Conservation (phyloP, 139 green algal species). For the Volvox africanus region DNA sequence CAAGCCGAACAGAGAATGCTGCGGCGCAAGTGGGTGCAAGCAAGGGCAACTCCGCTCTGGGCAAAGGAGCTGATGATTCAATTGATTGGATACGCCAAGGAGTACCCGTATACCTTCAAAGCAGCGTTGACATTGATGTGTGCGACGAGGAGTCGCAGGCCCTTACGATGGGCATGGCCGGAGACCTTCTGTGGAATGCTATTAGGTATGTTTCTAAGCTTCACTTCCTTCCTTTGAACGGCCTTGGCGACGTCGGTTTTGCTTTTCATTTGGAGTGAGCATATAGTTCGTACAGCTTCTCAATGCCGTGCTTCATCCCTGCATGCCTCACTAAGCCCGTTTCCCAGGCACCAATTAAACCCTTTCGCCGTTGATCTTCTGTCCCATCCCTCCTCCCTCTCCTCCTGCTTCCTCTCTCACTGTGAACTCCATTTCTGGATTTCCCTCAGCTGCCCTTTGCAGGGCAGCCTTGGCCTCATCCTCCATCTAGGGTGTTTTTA, state of each 20-base stretch:
- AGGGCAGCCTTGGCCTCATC: too few species aligned
- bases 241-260: too few species aligned
- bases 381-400: neutral
- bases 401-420: neutral
- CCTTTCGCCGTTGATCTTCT: too few species aligned
- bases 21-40: neutral
- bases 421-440: too few species aligned
- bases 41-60: neutral
- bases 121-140: slow-evolving; percentile 38
- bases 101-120: slow-evolving; percentile 38
- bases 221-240: too few species aligned
- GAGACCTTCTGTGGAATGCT: slow-evolving; percentile 35
- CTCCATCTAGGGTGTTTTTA: too few species aligned
- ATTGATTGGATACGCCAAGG: slow-evolving; percentile 26
- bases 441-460: too few species aligned
- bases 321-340: too few species aligned
- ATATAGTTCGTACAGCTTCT: too few species aligned
- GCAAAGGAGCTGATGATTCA: slow-evolving; percentile 3
- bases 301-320: too few species aligned
- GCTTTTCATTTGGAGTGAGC: too few species aligned
- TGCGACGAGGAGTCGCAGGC: slow-evolving; percentile 35
- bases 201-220: slow-evolving; percentile 8
- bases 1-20: neutral
- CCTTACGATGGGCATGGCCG: slow-evolving; percentile 20
- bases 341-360: too few species aligned